Base-by-base conservation (phyloP, 1,139 yeast species). In the Yamadazyma siamensis region DNA sequence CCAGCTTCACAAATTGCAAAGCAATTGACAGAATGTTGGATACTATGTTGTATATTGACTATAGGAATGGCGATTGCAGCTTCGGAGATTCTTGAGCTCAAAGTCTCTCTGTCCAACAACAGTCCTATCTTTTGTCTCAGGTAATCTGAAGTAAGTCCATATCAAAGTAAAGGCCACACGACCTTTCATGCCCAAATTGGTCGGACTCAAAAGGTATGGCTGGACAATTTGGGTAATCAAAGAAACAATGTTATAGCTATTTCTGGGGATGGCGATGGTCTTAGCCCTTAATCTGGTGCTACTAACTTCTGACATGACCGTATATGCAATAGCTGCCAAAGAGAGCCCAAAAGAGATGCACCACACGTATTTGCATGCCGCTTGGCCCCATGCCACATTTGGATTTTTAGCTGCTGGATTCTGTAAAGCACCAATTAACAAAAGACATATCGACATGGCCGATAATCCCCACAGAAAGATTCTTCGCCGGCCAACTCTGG, bases 151-250 rank as follows among this genome's bases (percentile, higher is more conserved):
- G 39, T 34, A 26, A 39, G 36, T 15, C 31, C 22, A 25, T 33
- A 25, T 21, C 31, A 35, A 22, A 32, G 35, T 10, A n/a, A 18
- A 8, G 9, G 10, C 20, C 10, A 18, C 9, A 18, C 10, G 20
- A 21, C 78, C 82, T 39, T 68, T 61, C 73, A 75, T 62, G 43
- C 72, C 63, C 59, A 76, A 73, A n/a, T 70, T 68, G 8, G 67
- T 61, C 4, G 77, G 74, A 47, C 74, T 75, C 46, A 77, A 61
- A 76, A 76, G 67, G 49, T 75, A 73, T 12, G 83, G 81, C 31
- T 63, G 64, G 20, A 69, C 54, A 20, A 74, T 56, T 21, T 66
- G 46, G 44, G 51, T 60, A 21, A 67, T 55, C 37, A 75, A 63
- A 24, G 67, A 64, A 26, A 64, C 54, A 24, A 65, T 21, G 42